A percentile compares a stretch with the other conserved stretches of the same genome.
phyloP scores from a whole-genome alignment of 345 rosid genomes.

The Crucihimalaya himalaica region DNA sequence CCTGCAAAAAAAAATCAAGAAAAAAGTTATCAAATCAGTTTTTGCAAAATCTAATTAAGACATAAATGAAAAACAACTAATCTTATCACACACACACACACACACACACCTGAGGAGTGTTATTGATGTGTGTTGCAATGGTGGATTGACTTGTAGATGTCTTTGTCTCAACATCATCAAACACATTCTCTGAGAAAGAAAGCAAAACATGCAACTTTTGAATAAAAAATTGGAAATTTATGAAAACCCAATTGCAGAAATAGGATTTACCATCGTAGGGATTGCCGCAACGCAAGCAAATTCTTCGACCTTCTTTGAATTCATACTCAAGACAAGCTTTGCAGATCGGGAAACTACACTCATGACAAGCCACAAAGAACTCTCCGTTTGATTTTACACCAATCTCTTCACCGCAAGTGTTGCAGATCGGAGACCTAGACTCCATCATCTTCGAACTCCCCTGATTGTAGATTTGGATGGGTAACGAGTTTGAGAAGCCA shows the following conservation, averaged over 20 bases:
- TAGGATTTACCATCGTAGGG: conserved; percentile 62
- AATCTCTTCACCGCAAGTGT: conserved; percentile 80
- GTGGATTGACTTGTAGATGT: conserved; percentile 45
- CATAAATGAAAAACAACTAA: background rate
- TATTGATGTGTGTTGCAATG: conserved; percentile 49
- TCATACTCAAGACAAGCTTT: conserved; percentile 83
- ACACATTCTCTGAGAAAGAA: conserved; percentile 52
- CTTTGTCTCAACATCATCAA: conserved; percentile 59
- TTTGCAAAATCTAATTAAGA: background rate
- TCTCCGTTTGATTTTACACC: conserved; percentile 68
- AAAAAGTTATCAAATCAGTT: background rate
- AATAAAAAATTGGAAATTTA: background rate
- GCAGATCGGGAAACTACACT: conserved; percentile 89
- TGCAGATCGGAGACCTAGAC: conserved; percentile 72
- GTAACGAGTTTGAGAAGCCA: conserved; percentile 29
- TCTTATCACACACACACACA: conserved; percentile 27
- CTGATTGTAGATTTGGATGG: conserved; percentile 13
- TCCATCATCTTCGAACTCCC: conserved; percentile 64
- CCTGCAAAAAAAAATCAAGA: conserved; percentile 48
- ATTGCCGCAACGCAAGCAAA: conserved; percentile 76
- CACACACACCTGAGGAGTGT: conserved; percentile 61
- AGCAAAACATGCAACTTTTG: background rate
- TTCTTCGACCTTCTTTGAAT: conserved; percentile 77
- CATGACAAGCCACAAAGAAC: conserved; percentile 75
- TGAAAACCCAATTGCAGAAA: background rate